Base-by-base conservation (phyloP, 2,329 filamentous ascomycete species). In the Colletotrichum sidae region DNA sequence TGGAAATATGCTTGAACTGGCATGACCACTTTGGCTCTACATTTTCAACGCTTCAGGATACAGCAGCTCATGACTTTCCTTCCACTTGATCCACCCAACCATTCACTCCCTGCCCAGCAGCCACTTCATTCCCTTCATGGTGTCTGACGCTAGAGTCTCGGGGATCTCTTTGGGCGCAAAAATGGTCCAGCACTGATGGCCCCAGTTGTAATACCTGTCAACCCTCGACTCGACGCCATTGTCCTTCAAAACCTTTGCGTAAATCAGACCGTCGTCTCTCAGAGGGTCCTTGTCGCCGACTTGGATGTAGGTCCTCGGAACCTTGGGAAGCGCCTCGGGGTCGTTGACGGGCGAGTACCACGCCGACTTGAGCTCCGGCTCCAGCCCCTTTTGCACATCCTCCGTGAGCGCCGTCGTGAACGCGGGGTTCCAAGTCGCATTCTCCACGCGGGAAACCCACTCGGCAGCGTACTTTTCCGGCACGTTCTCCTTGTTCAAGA, bases 261-360 rank as follows among this genome's bases (percentile, higher is more conserved):
- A 87, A 0, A 87, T 79, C 54, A 88, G 63, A 0, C 76, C 82
- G 55, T 87, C 85, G 64, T 88, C 86, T 5, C 85, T 73, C 6
- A 84, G 68, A 1, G 80, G 80, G 69, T 87, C 86, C 65, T 81
- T 67, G 15, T 84, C 85, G 63, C 77, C 80, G 0, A 85, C 76
- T 67, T 86, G 82, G 2, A 88, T 73, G 70, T 84, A 87, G 0
- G 81, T 77, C 2, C 74, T 76, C 5, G 83, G 83, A 33, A 84
- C 72, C 4, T 69, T 75, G 3, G 68, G 66, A 53, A 79, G 74
- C 1, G 69, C 67, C 2, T 67, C 74, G 38, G 68, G 65, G 49
- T 69, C 73, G 53, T 79, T 73, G 13, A 80, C 69, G 2, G 78
- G 76, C 9, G 73, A 75, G 44, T 67, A 70, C 1, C 76, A 63